These are phyloP conservation scores for Fusarium sp. DNA, from an alignment of 2,329 filamentous ascomycete species.

Conservation along the genomic window DNA sequence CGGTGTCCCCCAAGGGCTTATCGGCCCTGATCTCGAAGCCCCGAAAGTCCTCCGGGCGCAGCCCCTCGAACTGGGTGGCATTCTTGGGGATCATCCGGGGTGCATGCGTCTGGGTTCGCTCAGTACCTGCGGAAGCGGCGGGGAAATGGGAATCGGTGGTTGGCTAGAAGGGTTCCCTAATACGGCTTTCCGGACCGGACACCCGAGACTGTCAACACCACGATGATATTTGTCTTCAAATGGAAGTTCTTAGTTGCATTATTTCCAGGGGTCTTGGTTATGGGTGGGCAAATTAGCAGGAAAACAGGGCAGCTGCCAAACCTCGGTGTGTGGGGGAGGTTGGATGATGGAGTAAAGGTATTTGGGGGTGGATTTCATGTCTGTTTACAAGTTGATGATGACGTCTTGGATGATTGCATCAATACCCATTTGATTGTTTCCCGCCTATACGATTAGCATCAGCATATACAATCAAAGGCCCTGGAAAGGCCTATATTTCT, in stretches of 20 bases:
- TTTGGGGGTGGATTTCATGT: conserved; percentile 17
- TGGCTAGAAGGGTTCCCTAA: conserved; percentile 18
- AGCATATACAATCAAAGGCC: conserved; percentile 14
- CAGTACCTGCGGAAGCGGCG: conserved; percentile 1
- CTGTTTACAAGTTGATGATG: conserved; percentile 30
- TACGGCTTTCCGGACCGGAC: conserved; percentile 35
- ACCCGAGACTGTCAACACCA: conserved; percentile 22
- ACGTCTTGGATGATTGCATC: conserved; percentile 32
- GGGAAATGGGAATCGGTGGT: conserved; percentile 25
- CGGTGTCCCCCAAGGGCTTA: not conserved
- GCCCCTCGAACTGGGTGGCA: conserved; percentile 5
- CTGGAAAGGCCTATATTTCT: not conserved
- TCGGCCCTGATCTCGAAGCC: conserved; percentile 8
- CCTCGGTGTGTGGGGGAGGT: not conserved
- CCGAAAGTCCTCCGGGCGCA: conserved; percentile 4
- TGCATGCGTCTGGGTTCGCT: conserved; percentile 16
- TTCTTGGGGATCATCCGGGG: conserved; percentile 24
- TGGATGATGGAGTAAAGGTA: conserved; percentile 22
- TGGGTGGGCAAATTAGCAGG: conserved; percentile 17
- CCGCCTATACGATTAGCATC: conserved; percentile 10
- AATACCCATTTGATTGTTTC: conserved; percentile 38
- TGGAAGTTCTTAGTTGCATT: conserved; percentile 3
- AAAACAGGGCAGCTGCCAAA: conserved; percentile 8
- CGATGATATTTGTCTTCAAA: conserved; percentile 12
- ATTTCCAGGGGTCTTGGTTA: conserved; percentile 6